A percentile compares a stretch with the other conserved stretches of the same genome.
Evolutionary conservation across 2,329 filamentous ascomycete species (phyloP).

Genomic region (Lachnellula cervina): DNA sequence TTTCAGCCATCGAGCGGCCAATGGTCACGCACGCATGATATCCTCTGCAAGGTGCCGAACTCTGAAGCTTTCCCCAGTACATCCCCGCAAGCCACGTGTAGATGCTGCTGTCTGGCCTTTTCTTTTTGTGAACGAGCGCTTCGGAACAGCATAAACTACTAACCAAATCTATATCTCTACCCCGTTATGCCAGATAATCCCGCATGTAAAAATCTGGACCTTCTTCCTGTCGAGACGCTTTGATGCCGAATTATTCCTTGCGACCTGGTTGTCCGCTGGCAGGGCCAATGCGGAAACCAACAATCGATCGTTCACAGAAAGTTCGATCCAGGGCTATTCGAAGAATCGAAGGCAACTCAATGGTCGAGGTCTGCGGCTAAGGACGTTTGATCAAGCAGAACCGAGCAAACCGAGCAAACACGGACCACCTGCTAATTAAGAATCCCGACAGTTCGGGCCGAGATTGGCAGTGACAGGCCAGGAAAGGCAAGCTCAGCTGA

Average conservation of each 20-base stretch:
- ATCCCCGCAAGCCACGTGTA: slow-evolving; percentile 6
- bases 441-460: not conserved
- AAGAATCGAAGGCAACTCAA: too few relatives aligned
- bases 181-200: not conserved
- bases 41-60: slow-evolving; percentile 5
- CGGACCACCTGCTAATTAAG: not conserved
- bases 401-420: not conserved
- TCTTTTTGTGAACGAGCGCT: not conserved
- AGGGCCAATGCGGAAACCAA: not conserved
- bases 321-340: not conserved
- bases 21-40: slow-evolving; percentile 3
- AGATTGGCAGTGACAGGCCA: not conserved
- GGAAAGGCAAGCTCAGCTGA: not conserved
- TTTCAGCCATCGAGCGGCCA: not conserved
- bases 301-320: not conserved
- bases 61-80: not conserved
- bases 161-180: not conserved
- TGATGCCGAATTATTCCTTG: not conserved
- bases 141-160: not conserved
- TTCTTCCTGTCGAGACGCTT: not conserved
- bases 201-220: not conserved
- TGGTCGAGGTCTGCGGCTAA: not conserved
- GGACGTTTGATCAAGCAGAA: not conserved
- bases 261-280: not conserved
- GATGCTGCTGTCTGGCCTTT: not conserved